Conservation (phyloP, 2,329 filamentous ascomycete genomes). For the Diaporthe capsici region DNA sequence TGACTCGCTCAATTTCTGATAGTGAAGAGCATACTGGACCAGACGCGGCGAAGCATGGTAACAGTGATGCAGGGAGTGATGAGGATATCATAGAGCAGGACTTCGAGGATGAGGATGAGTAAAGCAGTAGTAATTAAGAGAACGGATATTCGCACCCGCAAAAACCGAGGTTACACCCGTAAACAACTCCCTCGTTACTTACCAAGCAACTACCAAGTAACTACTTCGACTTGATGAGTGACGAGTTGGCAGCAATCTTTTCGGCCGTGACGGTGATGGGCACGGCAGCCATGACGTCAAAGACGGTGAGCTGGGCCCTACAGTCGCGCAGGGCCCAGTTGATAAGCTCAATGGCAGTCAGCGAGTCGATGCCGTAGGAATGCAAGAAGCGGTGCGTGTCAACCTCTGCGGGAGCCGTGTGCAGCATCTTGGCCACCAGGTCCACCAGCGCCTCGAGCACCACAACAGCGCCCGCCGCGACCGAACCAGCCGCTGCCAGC, state of each 20-base stretch:
- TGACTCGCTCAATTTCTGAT: background rate
- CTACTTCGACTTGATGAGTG: background rate
- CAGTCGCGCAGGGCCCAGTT: background rate
- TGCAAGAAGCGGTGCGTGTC: constrained; percentile 4
- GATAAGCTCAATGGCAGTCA: background rate
- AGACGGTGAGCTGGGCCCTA: background rate
- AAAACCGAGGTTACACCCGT: too few species aligned
- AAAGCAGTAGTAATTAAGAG: background rate
- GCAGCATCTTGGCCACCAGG: background rate
- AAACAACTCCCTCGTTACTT: too few species aligned
- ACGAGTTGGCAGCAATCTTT: background rate
- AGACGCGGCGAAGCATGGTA: rapidly evolving
- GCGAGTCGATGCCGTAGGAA: background rate
- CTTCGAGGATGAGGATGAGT: constrained; percentile 8
- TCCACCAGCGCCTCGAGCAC: background rate
- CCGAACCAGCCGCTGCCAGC: background rate
- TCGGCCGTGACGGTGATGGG: background rate
- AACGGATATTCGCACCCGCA: too few species aligned
- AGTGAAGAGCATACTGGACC: background rate
- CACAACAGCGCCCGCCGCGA: background rate
- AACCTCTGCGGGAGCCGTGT: background rate
- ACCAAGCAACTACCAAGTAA: background rate
- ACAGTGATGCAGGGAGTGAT: background rate
- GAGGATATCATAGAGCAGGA: background rate
- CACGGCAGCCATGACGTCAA: background rate